Evolutionary conservation across 495 filamentous ascomycete species (phyloP), one percentile per base, ranked within the genome.

Genomic region (Hypoxylon intermedium): DNA sequence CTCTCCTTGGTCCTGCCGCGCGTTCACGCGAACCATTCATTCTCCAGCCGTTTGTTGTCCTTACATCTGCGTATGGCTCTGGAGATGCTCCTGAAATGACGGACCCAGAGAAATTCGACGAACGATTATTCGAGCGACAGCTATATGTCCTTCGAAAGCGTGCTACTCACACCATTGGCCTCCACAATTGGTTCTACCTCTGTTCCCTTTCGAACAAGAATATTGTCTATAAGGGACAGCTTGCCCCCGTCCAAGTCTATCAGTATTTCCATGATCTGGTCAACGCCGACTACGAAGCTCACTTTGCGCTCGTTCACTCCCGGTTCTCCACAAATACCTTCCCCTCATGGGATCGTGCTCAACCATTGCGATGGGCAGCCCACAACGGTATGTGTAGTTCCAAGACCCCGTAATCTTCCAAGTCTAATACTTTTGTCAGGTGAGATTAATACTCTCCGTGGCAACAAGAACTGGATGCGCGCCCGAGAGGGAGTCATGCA

Each of bases 381-480:
- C 94, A 99, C 80, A 99, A 99, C 69, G 94, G 94, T 88, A 77
- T 71, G 74, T 66, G 30, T 56, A 72, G 61, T 30, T 52, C 53
- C 57, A 44, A 61, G 42, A 60, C 55, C 20, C 33, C 24, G 16
- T 42, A 26, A 16, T 21, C 20, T 7, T 7, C 15, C 28, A 40
- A 60, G 55, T 72, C 73, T 83, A 75, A 84, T 65, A 20, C 53
- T 40, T 13, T 30, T 38, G n/a, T 16, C 68, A 87, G 79, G 82
- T 79, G 94, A 99, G 76, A 98, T 99, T 64, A 99, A 99, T 74
- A 99, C 94, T 2, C 80, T 99, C 60, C 89, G 94, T 65, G 94
- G 94, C 43, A 99, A 99, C 80, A 99, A 99, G 83, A 99, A 99
- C 78, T 99, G 95, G 94, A 99, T 99, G 94, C 86, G 94, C 53